Evolutionary conservation across 129 eudicot species (phyloP).

Genomic region (Glebionis coronaria): DNA sequence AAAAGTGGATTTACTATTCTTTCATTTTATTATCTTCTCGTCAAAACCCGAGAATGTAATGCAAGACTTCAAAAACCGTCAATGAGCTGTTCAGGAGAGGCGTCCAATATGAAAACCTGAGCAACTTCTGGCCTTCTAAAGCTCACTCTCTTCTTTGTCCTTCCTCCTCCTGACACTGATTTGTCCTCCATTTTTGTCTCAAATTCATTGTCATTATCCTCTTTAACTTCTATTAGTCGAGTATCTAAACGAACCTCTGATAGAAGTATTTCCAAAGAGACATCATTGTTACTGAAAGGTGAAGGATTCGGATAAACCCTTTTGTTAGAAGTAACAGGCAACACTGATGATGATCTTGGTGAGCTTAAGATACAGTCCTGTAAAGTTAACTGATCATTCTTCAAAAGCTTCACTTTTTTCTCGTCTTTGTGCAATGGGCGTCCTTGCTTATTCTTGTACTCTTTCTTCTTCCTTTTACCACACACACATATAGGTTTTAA

Average conservation of each 20-base stretch:
- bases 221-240: not conserved
- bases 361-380: conserved; percentile 17
- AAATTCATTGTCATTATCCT: not conserved
- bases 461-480: conserved; percentile 18
- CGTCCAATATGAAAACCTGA: conserved; percentile 39
- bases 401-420: conserved; percentile 21
- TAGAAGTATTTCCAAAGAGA: conserved; percentile 10
- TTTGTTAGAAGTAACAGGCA: conserved; percentile 20
- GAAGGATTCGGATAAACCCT: conserved; percentile 39
- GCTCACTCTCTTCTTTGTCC: conserved; percentile 48
- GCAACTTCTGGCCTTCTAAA: conserved; percentile 52
- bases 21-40: not conserved
- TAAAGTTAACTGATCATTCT: conserved; percentile 29
- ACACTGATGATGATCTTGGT: conserved; percentile 13
- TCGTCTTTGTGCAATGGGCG: conserved; percentile 1
- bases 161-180: conserved; percentile 14
- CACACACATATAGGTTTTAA: conserved; percentile 36
- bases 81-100: conserved; percentile 10
- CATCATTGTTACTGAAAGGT: not conserved
- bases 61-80: not conserved
- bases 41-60: not conserved
- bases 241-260: conserved; percentile 1
- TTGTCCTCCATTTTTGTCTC: conserved; percentile 15
- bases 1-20: not conserved
- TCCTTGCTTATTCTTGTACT: conserved; percentile 12